Conservation (phyloP, 257 asterid species). For the Lantana camara region DNA sequence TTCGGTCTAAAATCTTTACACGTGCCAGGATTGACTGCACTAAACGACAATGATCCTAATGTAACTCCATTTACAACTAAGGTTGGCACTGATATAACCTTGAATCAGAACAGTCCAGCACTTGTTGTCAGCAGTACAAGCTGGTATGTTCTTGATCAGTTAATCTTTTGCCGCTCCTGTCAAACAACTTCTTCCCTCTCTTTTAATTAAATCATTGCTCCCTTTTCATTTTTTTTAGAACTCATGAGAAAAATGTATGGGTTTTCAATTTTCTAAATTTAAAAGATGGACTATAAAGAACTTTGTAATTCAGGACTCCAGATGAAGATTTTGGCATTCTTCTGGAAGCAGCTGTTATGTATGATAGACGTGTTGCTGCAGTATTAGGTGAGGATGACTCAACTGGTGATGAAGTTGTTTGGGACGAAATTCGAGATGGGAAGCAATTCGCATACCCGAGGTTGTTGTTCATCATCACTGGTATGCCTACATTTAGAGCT, state of each 20-base stretch:
- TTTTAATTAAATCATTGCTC: slow-evolving; percentile 4
- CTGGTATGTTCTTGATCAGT: slow-evolving; percentile 56
- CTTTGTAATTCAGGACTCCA: slow-evolving; percentile 68
- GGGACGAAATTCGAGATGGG: slow-evolving; percentile 70
- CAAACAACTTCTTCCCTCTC: too few species aligned
- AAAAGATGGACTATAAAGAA: slow-evolving; percentile 24
- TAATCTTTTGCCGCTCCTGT: slow-evolving; percentile 11
- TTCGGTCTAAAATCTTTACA: slow-evolving; percentile 14
- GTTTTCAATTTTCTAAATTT: slow-evolving; percentile 11
- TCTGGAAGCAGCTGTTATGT: slow-evolving; percentile 95
- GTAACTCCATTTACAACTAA: slow-evolving; percentile 66
- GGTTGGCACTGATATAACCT: slow-evolving; percentile 49
- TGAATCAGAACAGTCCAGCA: slow-evolving; percentile 86
- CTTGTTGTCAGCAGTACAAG: slow-evolving; percentile 95
- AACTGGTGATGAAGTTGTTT: slow-evolving; percentile 56
- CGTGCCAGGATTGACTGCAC: slow-evolving; percentile 46
- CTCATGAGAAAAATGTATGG: slow-evolving; percentile 1
- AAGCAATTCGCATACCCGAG: slow-evolving; percentile 69
- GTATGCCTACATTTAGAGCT: slow-evolving; percentile 38
- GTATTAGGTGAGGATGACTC: slow-evolving; percentile 72
- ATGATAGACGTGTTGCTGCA: slow-evolving; percentile 93
- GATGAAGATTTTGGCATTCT: slow-evolving; percentile 95
- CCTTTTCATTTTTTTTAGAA: background rate
- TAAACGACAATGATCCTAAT: slow-evolving; percentile 41
- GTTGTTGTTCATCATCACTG: slow-evolving; percentile 88